Evolutionary conservation across 2,329 filamentous ascomycete genomes (phyloP), one percentile per base, ranked within the genome.

Genomic region (Delphinella strobiligena): DNA sequence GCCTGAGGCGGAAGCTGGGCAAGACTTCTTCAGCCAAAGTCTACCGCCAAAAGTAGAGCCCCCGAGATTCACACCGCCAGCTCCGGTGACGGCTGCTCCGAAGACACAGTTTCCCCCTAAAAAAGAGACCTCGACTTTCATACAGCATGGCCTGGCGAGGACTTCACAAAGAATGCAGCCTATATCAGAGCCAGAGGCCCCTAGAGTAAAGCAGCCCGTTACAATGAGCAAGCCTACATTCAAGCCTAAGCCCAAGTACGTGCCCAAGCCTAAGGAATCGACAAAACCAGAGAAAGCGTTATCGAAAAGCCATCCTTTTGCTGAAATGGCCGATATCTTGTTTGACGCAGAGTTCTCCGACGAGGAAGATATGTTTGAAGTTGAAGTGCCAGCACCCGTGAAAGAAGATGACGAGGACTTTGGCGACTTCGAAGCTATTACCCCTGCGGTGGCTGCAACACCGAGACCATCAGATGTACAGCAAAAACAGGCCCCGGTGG

Each of bases 351-450:
- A 47, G 14, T 37, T 45, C 5, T 55, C 59, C 43, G 53, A 48
- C 3, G 54, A 57, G 1, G 46, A 52, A 24, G 40, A 51, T 12
- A 27, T 27, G 22, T 27, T 27, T 12, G 22, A 27, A 12, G 22
- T 27, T 27, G 22, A 7, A 27, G 12, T 7, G 12, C 22, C 7
- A 27, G 12, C 22, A 27, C 22, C 31, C 9, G 51, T 52, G 4
- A 42, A 39, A 4, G 47, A 48, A 10, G 54, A 52, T 14, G 52
- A 53, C 30, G 55, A 57, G 35, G 56, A 58, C 10, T 59, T 56
- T 42, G 57, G 53, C 11, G 54, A 55, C 19, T 59, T 55, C 39
- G 54, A 56, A n/a, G 17, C 35, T 2, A 37, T 22, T 24, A 17
- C 31, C 14, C 14, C 38, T 19, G 15, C 34, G 16, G 22, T 19